phyloP scores from a whole-genome alignment of 2,329 filamentous ascomycete genomes.

The Aspergillus persii region DNA sequence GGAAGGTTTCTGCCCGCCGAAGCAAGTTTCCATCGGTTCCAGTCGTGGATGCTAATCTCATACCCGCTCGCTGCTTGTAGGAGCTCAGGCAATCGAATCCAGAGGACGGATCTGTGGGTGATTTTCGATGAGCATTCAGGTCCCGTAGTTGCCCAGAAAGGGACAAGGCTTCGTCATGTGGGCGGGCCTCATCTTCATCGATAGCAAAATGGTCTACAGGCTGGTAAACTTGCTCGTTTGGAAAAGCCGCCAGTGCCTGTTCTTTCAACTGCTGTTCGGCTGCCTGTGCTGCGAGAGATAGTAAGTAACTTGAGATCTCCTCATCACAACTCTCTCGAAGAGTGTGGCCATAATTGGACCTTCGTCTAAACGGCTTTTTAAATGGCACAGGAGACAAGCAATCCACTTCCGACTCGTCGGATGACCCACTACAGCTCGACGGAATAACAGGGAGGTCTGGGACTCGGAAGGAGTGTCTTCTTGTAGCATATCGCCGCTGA shows the following conservation, averaged over 20 bases:
- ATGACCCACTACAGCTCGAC: conserved; percentile 57
- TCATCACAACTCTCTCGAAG: conserved; percentile 66
- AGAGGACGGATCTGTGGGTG: conserved; percentile 57
- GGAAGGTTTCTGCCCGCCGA: conserved; percentile 11
- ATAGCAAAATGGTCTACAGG: conserved; percentile 49
- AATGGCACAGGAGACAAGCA: conserved; percentile 46
- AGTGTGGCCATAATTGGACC: conserved; percentile 13
- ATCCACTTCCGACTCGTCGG: conserved; percentile 31
- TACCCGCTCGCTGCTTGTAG: conserved; percentile 66
- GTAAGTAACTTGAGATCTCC: conserved; percentile 70
- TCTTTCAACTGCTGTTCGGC: conserved; percentile 79
- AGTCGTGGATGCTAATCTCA: conserved; percentile 36
- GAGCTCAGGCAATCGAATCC: conserved; percentile 78
- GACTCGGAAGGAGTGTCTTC: conserved; percentile 58
- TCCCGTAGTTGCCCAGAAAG: not conserved
- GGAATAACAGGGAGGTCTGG: conserved; percentile 61
- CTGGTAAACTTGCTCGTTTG: conserved; percentile 48
- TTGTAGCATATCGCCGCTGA: conserved; percentile 35
- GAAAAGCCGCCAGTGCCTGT: conserved; percentile 49
- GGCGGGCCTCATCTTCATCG: conserved; percentile 39
- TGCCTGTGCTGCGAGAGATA: conserved; percentile 75
- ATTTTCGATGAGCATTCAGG: conserved; percentile 38
- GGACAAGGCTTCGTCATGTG: conserved; percentile 27
- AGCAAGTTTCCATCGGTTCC: conserved; percentile 30
- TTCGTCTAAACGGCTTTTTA: not conserved